Base-by-base conservation (phyloP, 139 green algal genomes). In the Ettlia oleoabundans region DNA sequence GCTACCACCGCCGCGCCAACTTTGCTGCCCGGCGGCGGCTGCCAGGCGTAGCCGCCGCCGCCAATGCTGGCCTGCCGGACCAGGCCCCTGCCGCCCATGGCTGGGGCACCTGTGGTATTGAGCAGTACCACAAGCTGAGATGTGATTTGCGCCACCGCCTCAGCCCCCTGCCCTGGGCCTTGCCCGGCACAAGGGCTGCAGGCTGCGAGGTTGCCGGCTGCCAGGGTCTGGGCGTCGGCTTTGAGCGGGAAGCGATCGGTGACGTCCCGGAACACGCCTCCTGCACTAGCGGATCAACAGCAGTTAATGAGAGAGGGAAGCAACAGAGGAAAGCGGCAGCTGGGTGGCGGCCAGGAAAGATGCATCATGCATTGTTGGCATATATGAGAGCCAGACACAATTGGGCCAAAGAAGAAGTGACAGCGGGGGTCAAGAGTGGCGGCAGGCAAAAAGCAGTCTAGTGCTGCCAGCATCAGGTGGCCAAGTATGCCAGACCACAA, bases 1-100 rank as follows among this genome's bases (percentile, higher is more conserved):
- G 52, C 37, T n/a, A 84, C 79, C 1, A 58, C 79, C 8, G 79
- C 79, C 6, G 68, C 79, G 2, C 67, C 67, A 21, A 84, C 76
- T 52, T 24, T 71, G 41, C 40, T n/a, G 15, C 79, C 79, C 3
- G 68, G 37, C 52, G 79, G 79, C 21, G 79, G 68, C 37, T 9
- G 37, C 79, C 79, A 84, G 1, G 65, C 78, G 9, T n/a, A 53
- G 51, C 26, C 30, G 13, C 47, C 43, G 72, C 51, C 24, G n/a
- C n/a, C 30, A 18, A 9, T 47, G 66, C 22, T 38, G 37, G 18
- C 35, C 13, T 33, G 33, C 10, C 35, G 5, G 66, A 35, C 21
- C 41, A 15, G 38, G 6, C 4, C 26, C 21, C 52, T 24, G 37
- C 55, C 13, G 37, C 26, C 35, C 3, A 51, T 35, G 72, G 72